Conservation (phyloP, 148 eudicot genomes). For the Salicornia ramosissima region DNA sequence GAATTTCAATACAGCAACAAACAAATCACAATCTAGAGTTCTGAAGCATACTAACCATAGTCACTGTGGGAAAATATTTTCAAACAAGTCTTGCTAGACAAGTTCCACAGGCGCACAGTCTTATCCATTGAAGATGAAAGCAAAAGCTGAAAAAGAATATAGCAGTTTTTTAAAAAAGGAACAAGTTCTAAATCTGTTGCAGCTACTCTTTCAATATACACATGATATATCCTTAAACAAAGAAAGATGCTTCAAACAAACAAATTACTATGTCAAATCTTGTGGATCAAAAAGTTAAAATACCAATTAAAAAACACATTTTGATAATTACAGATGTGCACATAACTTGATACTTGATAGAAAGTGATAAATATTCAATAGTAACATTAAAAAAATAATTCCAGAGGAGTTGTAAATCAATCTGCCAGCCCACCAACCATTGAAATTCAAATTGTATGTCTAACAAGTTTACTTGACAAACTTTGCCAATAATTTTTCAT, state of each 20-base stretch:
- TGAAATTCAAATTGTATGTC: too few species aligned
- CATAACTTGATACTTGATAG: neutral
- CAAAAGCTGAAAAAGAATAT: slow-evolving; percentile 63
- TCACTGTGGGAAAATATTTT: slow-evolving; percentile 96
- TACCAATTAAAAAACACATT: too few species aligned
- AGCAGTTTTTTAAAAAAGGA: slow-evolving; percentile 17
- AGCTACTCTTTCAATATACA: neutral
- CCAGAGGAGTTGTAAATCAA: too few species aligned
- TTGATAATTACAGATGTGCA: neutral
- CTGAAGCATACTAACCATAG: slow-evolving; percentile 58
- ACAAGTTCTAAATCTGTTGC: neutral
- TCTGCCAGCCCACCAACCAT: too few species aligned
- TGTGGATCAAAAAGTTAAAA: too few species aligned
- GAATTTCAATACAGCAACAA: neutral
- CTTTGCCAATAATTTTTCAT: too few species aligned
- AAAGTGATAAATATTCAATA: too few species aligned
- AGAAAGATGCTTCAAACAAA: neutral
- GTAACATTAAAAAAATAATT: too few species aligned
- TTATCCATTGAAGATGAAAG: slow-evolving; percentile 99
- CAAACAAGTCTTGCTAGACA: slow-evolving; percentile 81
- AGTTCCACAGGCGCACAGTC: slow-evolving; percentile 93
- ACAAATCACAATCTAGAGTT: neutral
- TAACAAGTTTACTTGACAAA: too few species aligned
- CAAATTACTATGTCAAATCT: neutral
- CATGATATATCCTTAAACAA: neutral